Evolutionary conservation across 192 early-diverging fungal species (phyloP).

Genomic region (Geosiphon pyriformis): DNA sequence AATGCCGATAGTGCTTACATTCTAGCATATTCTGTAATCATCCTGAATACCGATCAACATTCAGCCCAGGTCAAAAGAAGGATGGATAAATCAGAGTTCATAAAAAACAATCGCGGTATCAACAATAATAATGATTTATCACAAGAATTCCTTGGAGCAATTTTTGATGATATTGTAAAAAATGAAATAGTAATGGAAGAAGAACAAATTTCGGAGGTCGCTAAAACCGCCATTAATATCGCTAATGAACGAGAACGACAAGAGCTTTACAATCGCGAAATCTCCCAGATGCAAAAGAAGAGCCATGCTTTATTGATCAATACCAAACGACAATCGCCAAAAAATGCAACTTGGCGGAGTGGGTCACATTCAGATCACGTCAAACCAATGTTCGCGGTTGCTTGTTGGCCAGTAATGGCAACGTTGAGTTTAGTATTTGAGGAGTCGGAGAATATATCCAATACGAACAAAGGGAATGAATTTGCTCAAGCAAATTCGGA

Average conservation of each 20-base stretch:
- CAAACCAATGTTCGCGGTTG: constrained; percentile 83
- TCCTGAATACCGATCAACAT: constrained; percentile 93
- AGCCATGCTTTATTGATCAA: constrained; percentile 57
- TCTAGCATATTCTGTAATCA: constrained; percentile 85
- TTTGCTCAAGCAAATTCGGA: constrained; percentile 45
- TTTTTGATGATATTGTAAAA: constrained; percentile 76
- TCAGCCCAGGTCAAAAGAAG: constrained; percentile 77
- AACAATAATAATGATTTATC: constrained; percentile 83
- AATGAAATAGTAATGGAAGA: constrained; percentile 94
- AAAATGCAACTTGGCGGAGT: constrained; percentile 42
- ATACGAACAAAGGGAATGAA: constrained; percentile 33
- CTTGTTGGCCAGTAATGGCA: constrained; percentile 83
- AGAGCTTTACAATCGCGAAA: constrained; percentile 55
- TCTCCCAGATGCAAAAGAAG: constrained; percentile 67
- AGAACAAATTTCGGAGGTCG: constrained; percentile 54
- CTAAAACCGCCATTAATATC: constrained; percentile 27
- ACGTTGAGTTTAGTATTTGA: constrained; percentile 80
- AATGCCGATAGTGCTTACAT: constrained; percentile 92
- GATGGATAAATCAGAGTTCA: constrained; percentile 84
- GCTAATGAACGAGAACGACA: constrained; percentile 43
- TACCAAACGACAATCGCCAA: constrained; percentile 39
- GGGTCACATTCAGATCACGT: constrained; percentile 83
- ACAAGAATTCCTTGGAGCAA: constrained; percentile 60
- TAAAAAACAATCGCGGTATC: constrained; percentile 92
- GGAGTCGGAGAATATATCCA: constrained; percentile 59